Base-by-base conservation (phyloP, 1,284 basidiomycete species). In the Bondarzewia mesenterica region DNA sequence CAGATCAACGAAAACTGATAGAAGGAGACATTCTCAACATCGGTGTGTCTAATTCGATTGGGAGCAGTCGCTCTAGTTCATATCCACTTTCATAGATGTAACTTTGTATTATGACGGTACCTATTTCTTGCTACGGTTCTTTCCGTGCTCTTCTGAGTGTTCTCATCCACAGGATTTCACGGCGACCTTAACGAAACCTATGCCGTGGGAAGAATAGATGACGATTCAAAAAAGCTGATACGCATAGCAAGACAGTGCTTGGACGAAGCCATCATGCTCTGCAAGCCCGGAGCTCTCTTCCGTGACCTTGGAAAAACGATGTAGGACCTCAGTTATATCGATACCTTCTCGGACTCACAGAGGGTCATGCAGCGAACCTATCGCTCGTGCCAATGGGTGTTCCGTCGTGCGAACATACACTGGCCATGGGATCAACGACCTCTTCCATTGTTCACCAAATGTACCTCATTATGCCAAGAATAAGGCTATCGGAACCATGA, bases 1-100 rank as follows among this genome's bases (percentile, higher is more conserved):
- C 93, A 39, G 93, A 96, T 69, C 76, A 88, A 58, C 74, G 93
- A 49, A 89, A 85, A 56, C 68, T 96, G 46, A 75, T 78, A 58
- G 88, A 95, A 57, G 93, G 93, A 22, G 94, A 97, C 66, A 97
- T 97, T 58, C 72, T 96, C 63, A 96, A 96, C 65, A 80, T 95
- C 42, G 95, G 83, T 89, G 59, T 53, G 68, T 48, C 21, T 12
- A 21, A 23, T 37, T n/a, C 15, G 41, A 35, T 26, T 25, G 10
- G 10, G 35, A n/a, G 12, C n/a, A n/a, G n/a, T n/a, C n/a, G n/a
- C n/a, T n/a, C n/a, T n/a, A n/a, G n/a, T n/a, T n/a, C n/a, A n/a
- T n/a, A n/a, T n/a, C n/a, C 36, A 35, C 44, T 16, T 42, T 47
- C 25, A 22, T 42, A 85, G 82, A 86, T 58, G 70, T 86, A 44